Evolutionary conservation across 805 yeast genomes (phyloP), one percentile per base, ranked within the genome.

Genomic region (Candida sanyiensis): DNA sequence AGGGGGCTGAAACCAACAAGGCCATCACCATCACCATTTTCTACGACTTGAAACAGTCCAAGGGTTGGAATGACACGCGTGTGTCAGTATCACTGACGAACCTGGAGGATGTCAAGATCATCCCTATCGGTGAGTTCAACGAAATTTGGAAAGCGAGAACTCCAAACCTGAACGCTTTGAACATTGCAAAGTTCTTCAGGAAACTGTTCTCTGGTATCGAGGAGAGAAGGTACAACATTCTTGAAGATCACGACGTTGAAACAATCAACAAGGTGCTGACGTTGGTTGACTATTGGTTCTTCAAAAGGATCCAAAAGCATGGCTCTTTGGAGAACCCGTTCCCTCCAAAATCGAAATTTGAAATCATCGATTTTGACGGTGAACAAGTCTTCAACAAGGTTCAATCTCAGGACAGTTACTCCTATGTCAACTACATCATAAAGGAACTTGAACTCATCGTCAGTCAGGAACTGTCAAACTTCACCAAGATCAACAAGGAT

Each of bases 321-420:
- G 46, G 46, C 9, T 35, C 43, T 5, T 16, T 42, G 33, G 46
- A 42, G 19, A 38, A 32, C 27, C 46, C 38, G n/a, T 38, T 42
- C 24, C 39, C 43, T 5, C 22, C 28, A 15, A 37, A 19, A 4
- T 7, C 30, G 5, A 28, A 6, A 4, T 35, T 35, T 20, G 26
- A 26, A 20, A 18, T 17, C 8, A 6, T 29, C 5, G 19, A n/a
- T 22, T 29, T 12, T 9, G 23, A 35, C 13, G 30, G 21, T 9
- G 20, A 15, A 7, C 13, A 24, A 15, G n/a, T 13, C 3, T 16
- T 19, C n/a, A 20, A 10, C 21, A 15, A 20, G 6, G 6, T 19
- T 8, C 10, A 24, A 12, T 19, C 18, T 13, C 13, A 25, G 7
- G 42, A 39, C 12, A 30, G 26, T 17, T 42, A 30, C 15, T 33